phyloP scores from a whole-genome alignment of 345 rosid species.

The Odontarrhena argentea region DNA sequence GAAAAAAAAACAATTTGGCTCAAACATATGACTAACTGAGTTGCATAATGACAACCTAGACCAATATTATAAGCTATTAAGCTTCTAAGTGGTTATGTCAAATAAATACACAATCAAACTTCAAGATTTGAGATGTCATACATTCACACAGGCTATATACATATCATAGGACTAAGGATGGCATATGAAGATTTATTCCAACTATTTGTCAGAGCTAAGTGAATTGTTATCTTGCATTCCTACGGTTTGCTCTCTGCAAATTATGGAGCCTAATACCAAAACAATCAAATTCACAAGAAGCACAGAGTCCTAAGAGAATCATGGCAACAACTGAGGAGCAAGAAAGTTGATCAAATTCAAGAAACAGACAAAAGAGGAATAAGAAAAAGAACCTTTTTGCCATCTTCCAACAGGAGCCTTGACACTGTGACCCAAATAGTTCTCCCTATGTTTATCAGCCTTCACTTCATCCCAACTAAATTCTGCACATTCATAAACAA shows the following conservation, averaged over 20 bases:
- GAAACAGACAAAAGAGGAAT: background rate
- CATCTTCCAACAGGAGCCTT: conserved; percentile 98
- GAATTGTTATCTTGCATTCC: background rate
- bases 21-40: background rate
- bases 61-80: background rate
- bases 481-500: conserved; percentile 51
- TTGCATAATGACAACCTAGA: background rate
- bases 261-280: conserved; percentile 1
- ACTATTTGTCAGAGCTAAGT: background rate
- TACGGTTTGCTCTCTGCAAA: background rate
- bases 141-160: background rate
- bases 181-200: background rate
- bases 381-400: conserved; percentile 76
- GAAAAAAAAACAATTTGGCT: background rate
- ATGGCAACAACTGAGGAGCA: background rate
- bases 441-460: conserved; percentile 89
- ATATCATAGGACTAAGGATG: background rate
- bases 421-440: conserved; percentile 89
- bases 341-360: background rate
- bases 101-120: background rate
- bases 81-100: background rate
- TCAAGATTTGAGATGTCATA: background rate
- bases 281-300: background rate
- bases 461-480: conserved; percentile 94
- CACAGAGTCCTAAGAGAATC: background rate